Base-by-base conservation (phyloP, 768 basidiomycete genomes). In the Termitomyces sp. region DNA sequence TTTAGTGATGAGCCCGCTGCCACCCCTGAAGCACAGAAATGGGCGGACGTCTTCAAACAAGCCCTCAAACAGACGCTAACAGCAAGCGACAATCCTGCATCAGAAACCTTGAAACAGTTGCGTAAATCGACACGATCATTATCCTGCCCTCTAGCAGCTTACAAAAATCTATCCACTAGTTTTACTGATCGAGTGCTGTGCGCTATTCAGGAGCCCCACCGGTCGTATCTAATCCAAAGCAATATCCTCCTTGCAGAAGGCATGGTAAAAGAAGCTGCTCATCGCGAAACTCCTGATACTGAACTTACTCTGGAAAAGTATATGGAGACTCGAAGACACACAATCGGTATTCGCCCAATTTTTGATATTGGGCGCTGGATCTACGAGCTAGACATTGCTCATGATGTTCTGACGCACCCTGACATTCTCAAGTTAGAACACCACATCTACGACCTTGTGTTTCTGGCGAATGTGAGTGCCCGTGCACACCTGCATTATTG, bases 221-320 rank as follows among this genome's bases (percentile, higher is more conserved):
- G 12, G 31, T 18, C 13, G 2, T 18, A 31, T n/a, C 36, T 61
- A 7, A 15, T 58, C 12, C 46, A 45, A 36, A 52, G 42, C 18
- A 58, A 58, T 46, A n/a, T 58, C 27, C 33, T 46, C 15, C 48
- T 61, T 4, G 60, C 53, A 34, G 48, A 61, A 37, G 57, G 60
- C 18, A 46, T 58, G 20, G 34, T 61, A 13, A 54, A 58, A n/a
- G 60, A 61, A 42, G 60, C 60, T 3, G 34, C 42, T 6, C 53
- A 55, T 58, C 57, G 60, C 9, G 60, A 58, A 52, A 48, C n/a
- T 7, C 57, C 59, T 3, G 52, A 39, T 33, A 11, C 53, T 16
- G 42, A 50, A 27, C 33, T 55, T 20, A 33, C 47, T 33, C 8
- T 33, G 7, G 54, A 58, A 4, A 42, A 2, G 27, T 27, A 27